Conservation (phyloP, 768 basidiomycete genomes). For the Leucocoprinus birnbaumii region DNA sequence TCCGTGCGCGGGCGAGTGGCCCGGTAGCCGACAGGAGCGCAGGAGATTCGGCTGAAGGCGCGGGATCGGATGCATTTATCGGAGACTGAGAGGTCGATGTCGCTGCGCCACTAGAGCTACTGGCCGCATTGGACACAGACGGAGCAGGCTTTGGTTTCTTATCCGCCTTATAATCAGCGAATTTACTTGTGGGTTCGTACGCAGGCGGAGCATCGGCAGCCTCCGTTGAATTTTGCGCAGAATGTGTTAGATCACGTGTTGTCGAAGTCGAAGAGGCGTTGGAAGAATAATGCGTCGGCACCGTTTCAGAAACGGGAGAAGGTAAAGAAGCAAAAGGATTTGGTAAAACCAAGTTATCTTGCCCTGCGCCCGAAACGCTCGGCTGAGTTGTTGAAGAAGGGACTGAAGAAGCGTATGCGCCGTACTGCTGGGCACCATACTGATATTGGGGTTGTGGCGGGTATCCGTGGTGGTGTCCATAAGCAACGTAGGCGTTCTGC, state of each 20-base stretch:
- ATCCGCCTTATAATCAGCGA: neutral
- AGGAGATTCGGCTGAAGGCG: neutral
- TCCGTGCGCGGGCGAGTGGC: neutral
- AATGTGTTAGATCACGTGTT: neutral
- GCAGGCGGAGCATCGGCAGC: conserved; percentile 6
- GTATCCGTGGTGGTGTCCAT: conserved; percentile 2
- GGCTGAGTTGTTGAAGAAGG: neutral
- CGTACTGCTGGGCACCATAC: neutral
- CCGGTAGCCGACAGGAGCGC: neutral
- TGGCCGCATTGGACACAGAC: neutral
- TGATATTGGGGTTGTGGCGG: conserved; percentile 8
- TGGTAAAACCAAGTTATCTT: neutral
- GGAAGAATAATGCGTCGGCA: neutral
- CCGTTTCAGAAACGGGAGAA: neutral
- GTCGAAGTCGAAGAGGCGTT: neutral
- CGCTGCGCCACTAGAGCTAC: neutral
- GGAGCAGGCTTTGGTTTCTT: neutral
- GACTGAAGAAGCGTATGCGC: neutral
- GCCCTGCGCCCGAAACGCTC: neutral
- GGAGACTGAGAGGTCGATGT: neutral
- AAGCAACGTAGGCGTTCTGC: neutral
- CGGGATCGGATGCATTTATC: neutral
- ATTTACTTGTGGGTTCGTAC: neutral
- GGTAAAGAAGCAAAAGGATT: conserved; percentile 1
- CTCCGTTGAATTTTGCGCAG: neutral